Percentiles rank a stretch among this genome's conserved stretches.
Evolutionary conservation across 2,329 filamentous ascomycete genomes (phyloP).

Genomic region (Alternaria burnsii): DNA sequence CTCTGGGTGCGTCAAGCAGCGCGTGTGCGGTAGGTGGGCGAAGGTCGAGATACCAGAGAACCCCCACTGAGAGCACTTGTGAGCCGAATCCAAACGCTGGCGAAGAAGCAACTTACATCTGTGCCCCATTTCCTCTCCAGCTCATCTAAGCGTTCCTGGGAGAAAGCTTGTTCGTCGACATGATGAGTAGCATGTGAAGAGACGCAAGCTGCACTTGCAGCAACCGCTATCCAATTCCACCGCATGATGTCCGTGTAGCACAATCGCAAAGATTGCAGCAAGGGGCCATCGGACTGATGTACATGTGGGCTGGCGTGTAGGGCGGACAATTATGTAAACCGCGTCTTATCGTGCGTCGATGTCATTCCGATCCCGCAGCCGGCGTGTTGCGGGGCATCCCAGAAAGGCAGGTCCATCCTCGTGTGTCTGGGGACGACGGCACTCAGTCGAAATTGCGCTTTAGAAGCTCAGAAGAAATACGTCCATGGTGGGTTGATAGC

Average conservation of each 20-base stretch:
- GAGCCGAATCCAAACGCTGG: neutral
- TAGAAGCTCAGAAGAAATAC: neutral
- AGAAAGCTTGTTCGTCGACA: conserved; percentile 38
- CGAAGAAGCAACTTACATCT: conserved; percentile 40
- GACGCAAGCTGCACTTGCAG: conserved; percentile 28
- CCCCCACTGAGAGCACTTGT: conserved; percentile 58
- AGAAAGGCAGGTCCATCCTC: conserved; percentile 32
- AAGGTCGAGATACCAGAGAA: conserved; percentile 74
- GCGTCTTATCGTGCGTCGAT: conserved; percentile 34
- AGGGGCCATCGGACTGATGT: conserved; percentile 3
- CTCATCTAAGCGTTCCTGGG: conserved; percentile 43
- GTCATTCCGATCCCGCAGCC: conserved; percentile 22
- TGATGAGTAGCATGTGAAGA: conserved; percentile 42
- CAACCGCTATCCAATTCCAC: conserved; percentile 23
- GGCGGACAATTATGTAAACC: conserved; percentile 43
- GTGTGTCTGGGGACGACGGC: neutral
- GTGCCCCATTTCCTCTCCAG: conserved; percentile 53
- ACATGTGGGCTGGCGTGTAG: conserved; percentile 19
- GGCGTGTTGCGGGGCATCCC: conserved; percentile 29
- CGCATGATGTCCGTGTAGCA: conserved; percentile 22
- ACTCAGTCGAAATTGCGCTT: neutral
- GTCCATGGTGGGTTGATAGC: neutral
- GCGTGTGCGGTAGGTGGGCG: conserved; percentile 58
- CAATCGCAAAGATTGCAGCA: neutral
- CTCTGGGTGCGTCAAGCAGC: conserved; percentile 58